Conservation (phyloP, 2,329 filamentous ascomycete genomes). For the Alternaria triticimaculans region DNA sequence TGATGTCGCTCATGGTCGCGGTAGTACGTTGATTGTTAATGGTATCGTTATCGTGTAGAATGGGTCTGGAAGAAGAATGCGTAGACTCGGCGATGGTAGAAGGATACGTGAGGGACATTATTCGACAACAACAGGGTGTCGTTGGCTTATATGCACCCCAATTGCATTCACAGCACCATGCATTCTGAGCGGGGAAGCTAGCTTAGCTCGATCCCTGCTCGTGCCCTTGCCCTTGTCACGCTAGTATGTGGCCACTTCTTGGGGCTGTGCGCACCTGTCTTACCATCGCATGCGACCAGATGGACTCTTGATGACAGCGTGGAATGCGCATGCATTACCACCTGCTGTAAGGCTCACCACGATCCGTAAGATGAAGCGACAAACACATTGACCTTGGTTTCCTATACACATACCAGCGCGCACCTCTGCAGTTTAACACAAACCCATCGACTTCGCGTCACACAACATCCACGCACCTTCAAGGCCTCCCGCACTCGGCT, state of each 20-base stretch:
- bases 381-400: not conserved
- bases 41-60: constrained; percentile 22
- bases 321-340: not conserved
- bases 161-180: constrained; percentile 6
- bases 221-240: constrained; percentile 4
- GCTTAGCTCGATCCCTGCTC: constrained; percentile 7
- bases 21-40: constrained; percentile 15
- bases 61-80: constrained; percentile 34
- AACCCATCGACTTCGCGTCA: constrained; percentile 7
- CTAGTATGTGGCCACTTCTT: constrained; percentile 15
- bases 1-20: constrained; percentile 39
- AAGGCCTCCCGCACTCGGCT: constrained; percentile 33
- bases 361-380: not conserved
- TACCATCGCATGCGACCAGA: not conserved
- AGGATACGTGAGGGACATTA: constrained; percentile 16
- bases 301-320: not conserved
- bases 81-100: constrained; percentile 26
- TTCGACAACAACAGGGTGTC: constrained; percentile 9
- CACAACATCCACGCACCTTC: constrained; percentile 12
- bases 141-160: constrained; percentile 29
- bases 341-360: not conserved
- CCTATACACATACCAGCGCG: not conserved
- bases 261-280: constrained; percentile 25
- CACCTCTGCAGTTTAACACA: not conserved
- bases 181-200: constrained; percentile 31